Percentiles rank a stretch among this genome's conserved stretches.
These are phyloP conservation scores for Neurospora tetraspora DNA, from an alignment of 495 filamentous ascomycete species.

Conservation along the genomic window DNA sequence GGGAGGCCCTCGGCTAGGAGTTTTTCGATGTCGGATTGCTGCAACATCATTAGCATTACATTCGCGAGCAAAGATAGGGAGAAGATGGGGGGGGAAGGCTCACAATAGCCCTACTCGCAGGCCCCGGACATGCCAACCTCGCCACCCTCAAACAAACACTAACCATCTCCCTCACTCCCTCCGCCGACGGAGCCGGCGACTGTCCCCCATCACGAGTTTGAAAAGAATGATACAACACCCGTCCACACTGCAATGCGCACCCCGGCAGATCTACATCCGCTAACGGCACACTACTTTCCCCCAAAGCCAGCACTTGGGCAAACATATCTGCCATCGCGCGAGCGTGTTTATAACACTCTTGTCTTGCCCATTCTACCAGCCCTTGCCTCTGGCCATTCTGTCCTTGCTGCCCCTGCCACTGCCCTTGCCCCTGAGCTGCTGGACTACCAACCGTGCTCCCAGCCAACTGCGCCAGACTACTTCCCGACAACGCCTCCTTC, in stretches of 20 bases:
- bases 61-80: too few relatives aligned
- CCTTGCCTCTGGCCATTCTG: neutral
- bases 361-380: neutral
- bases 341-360: slow-evolving; percentile 36
- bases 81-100: too few relatives aligned
- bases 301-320: slow-evolving; percentile 28
- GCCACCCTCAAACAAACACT: slow-evolving; percentile 20
- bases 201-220: slow-evolving; percentile 8
- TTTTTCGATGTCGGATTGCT: slow-evolving; percentile 36
- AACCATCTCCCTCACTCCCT: slow-evolving; percentile 19
- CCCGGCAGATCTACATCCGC: slow-evolving; percentile 38
- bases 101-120: slow-evolving; percentile 32
- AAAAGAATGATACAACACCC: slow-evolving; percentile 29
- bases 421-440: slow-evolving; percentile 11
- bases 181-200: slow-evolving; percentile 16
- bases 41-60: too few relatives aligned
- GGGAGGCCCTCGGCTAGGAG: slow-evolving; percentile 28
- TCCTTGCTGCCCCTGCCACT: neutral
- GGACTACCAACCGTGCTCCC: slow-evolving; percentile 22
- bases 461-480: slow-evolving; percentile 27
- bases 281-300: slow-evolving; percentile 25
- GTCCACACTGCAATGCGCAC: slow-evolving; percentile 38
- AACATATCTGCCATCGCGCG: slow-evolving; percentile 39
- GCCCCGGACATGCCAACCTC: slow-evolving; percentile 15
- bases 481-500: slow-evolving; percentile 30